Evolutionary conservation across 371 early-diverging fungal species (phyloP).

Genomic region (Racocetra persica): DNA sequence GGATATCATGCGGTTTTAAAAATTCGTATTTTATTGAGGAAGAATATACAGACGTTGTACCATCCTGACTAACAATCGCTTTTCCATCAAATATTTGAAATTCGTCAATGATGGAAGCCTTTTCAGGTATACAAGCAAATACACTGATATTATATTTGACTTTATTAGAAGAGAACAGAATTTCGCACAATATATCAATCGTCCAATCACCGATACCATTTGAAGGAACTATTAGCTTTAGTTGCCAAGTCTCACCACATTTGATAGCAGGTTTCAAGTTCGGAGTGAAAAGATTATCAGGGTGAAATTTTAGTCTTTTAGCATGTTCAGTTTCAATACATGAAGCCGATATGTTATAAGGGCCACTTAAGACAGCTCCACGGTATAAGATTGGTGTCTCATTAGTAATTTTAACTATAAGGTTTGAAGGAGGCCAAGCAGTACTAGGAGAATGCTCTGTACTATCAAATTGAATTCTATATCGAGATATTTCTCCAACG

Average conservation of each 20-base stretch:
- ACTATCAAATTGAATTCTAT: slow-evolving; percentile 21
- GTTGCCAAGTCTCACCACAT: slow-evolving; percentile 27
- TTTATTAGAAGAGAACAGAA: not conserved
- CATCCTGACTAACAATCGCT: not conserved
- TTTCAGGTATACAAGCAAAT: slow-evolving; percentile 13
- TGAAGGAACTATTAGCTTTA: not conserved
- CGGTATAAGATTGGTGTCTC: not conserved
- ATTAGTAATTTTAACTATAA: slow-evolving; percentile 14
- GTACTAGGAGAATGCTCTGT: not conserved
- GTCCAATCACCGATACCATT: slow-evolving; percentile 32
- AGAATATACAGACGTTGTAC: not conserved
- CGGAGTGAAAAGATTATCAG: not conserved
- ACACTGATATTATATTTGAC: slow-evolving; percentile 21
- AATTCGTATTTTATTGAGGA: slow-evolving; percentile 9
- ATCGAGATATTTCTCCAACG: slow-evolving; percentile 24
- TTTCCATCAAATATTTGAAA: not conserved
- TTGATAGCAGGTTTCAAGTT: slow-evolving; percentile 3
- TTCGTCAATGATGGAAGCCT: not conserved
- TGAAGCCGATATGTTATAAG: slow-evolving; percentile 30
- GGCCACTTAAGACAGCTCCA: not conserved
- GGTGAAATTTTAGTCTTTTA: not conserved
- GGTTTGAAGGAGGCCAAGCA: not conserved
- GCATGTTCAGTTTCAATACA: slow-evolving; percentile 4
- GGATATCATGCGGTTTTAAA: slow-evolving; percentile 18
- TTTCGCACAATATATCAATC: slow-evolving; percentile 26